Evolutionary conservation across 1,284 basidiomycete genomes (phyloP), one percentile per base, ranked within the genome.

Genomic region (Ganoderma meredithae): DNA sequence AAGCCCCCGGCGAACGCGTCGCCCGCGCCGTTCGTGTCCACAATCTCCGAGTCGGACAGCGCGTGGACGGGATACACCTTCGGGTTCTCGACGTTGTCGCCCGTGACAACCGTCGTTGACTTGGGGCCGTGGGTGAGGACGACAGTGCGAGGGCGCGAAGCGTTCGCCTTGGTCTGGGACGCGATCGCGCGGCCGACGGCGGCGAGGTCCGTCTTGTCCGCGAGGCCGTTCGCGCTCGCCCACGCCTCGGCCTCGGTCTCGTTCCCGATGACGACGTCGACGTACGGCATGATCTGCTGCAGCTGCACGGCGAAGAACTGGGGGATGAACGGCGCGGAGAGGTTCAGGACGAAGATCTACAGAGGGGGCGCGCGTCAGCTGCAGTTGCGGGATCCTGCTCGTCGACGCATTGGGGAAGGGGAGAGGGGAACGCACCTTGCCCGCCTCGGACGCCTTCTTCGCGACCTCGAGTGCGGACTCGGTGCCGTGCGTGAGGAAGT

Each of bases 1-100:
- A 99, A 97, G 60, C 95, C 98, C 71, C 98, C 98, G n/a, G 96
- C 96, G 76, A 99, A 99, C 63, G 96, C 96, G 80, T 99, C 98
- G 63, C 98, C 98, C n/a, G 98, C 98, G 64, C 95, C 98, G 82
- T 99, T 99, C 67, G 98, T 99, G 82, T 99, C 98, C 68, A 98
- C 91, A 75, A 99, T 97, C 79, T 92, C 79, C 67, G 86, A 87
- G 72, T 85, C 84, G 63, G 81, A 76, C 70, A 98, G 84, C 62
- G 88, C 84, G 67, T 84, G 79, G 60, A 97, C 95, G 41, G 84
- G 75, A 82, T 85, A 93, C 15, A 84, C 80, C 85, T 86, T 86
- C 15, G 85, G 82, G 53, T 76, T 79, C 31, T 88, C 85, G 3
- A 88, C 83, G 15, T 88, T 84, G 52, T 83, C 85, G 39, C 89